Evolutionary conservation across 306 rosid genomes (phyloP), one percentile per base, ranked within the genome.

Genomic region (Pachyrhizus erosus): DNA sequence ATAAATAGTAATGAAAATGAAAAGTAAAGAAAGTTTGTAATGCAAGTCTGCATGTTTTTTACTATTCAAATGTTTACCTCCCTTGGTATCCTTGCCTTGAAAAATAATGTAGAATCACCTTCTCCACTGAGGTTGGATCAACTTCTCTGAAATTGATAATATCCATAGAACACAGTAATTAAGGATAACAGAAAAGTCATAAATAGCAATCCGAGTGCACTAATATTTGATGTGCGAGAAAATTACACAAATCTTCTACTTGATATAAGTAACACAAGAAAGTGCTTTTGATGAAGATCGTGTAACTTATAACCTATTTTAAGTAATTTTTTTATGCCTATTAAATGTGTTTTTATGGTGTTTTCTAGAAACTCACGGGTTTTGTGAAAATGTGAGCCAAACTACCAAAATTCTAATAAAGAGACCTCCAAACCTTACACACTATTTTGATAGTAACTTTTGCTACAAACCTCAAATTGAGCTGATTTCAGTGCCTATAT

Each of bases 81-180:
- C 82, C 42, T 69, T 34, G 78, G 66, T 69, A 67, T 64, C 77
- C 31, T 31, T 66, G 82, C 62, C 61, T 83, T 54, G 78, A 69
- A 84, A 67, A 73, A 33, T 18, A 4, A 17, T 10, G 17, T 51
- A 82, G 65, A 79, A 76, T 88, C 89, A 91, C 85, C 92, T 91
- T 83, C 85, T 85, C 94, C 94, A 88, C 70, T 80, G 92, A 49
- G 92, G 91, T 80, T 90, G 84, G 8, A 73, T 80, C 74, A 85
- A 13, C 87, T 79, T 88, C 26, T 81, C 94, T 91, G 87, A 75
- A 85, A 88, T 60, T 69, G 43, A 45, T 31, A 82, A 65, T 69
- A 81, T 27, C 55, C 76, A 80, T 40, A 80, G 10, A 68, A 14
- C 17, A 43, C 46, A 14, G 66, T 80, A 26, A 68, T 37, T 24